Percentiles rank a stretch among this genome's conserved stretches.
Conservation (phyloP, 106 monocot genomes). For the Apostasia ramifera region DNA sequence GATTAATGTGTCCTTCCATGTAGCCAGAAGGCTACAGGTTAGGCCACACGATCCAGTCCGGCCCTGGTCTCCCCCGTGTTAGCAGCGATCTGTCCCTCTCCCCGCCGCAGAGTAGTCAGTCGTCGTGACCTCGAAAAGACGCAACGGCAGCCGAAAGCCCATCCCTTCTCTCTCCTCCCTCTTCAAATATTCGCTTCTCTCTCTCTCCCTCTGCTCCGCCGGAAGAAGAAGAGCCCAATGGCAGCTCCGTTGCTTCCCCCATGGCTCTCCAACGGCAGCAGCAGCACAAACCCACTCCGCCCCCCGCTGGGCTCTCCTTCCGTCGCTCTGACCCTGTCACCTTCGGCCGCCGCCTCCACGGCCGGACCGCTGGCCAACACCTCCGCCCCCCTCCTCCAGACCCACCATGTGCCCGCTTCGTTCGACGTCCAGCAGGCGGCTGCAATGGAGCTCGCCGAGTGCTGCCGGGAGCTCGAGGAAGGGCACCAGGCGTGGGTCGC, state of each 20-base stretch:
- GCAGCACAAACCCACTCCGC: neutral
- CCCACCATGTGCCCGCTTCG: constrained; percentile 1
- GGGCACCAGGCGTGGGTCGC: constrained; percentile 54
- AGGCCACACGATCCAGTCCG: too few species aligned
- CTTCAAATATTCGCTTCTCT: too few species aligned
- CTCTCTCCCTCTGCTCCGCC: neutral
- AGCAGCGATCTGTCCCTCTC: constrained; percentile 8
- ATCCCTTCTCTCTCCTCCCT: too few species aligned
- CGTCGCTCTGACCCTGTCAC: constrained; percentile 48
- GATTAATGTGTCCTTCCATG: too few species aligned
- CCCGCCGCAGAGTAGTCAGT: neutral
- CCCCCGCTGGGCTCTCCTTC: constrained; percentile 23
- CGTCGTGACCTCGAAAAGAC: constrained; percentile 2
- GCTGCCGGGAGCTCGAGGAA: constrained; percentile 71
- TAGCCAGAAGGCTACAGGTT: too few species aligned
- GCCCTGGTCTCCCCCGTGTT: neutral
- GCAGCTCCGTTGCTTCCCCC: constrained; percentile 40
- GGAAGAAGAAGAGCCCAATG: constrained; percentile 2
- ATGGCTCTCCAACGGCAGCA: constrained; percentile 45
- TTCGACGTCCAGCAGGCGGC: constrained; percentile 4
- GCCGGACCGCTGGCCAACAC: neutral
- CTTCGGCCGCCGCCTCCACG: constrained; percentile 5
- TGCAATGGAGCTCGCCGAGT: constrained; percentile 38
- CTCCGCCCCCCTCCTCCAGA: neutral
- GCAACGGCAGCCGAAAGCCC: neutral